These are phyloP conservation scores for Lachnellula occidentalis DNA, from an alignment of 2,329 filamentous ascomycete genomes.

Conservation along the genomic window DNA sequence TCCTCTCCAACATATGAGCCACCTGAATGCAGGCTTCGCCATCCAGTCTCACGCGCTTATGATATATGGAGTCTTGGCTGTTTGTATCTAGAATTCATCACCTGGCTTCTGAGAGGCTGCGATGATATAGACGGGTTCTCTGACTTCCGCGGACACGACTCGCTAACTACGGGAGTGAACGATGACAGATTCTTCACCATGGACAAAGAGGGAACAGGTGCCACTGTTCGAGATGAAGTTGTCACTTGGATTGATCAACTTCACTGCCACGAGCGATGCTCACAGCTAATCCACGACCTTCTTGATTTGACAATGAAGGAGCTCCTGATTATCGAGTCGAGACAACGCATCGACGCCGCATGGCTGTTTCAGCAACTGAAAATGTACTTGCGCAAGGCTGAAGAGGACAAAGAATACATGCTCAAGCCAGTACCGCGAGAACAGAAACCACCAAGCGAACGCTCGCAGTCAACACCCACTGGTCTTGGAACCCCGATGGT, in stretches of 20 bases:
- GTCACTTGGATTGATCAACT: slow-evolving; percentile 7
- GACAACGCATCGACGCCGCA: background rate
- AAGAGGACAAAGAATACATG: slow-evolving; percentile 10
- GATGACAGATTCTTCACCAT: slow-evolving; percentile 24
- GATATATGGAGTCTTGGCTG: slow-evolving; percentile 36
- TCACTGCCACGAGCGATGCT: slow-evolving; percentile 12
- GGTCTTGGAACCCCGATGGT: background rate
- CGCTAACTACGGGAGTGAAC: slow-evolving; percentile 4
- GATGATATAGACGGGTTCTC: slow-evolving; percentile 14
- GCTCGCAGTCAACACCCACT: slow-evolving; percentile 1
- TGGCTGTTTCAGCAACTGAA: slow-evolving; percentile 3
- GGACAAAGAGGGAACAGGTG: background rate
- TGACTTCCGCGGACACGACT: slow-evolving; percentile 3
- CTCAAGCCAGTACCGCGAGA: slow-evolving; percentile 7
- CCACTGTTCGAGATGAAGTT: slow-evolving; percentile 9
- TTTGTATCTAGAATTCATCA: slow-evolving; percentile 34
- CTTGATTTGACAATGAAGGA: slow-evolving; percentile 13
- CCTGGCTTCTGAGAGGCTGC: slow-evolving; percentile 30
- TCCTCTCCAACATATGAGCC: slow-evolving; percentile 34
- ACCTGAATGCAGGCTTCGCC: slow-evolving; percentile 32
- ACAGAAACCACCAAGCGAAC: background rate
- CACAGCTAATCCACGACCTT: slow-evolving; percentile 13
- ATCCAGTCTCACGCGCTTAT: slow-evolving; percentile 31
- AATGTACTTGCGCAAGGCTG: background rate
- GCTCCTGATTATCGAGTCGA: slow-evolving; percentile 12